Base-by-base conservation (phyloP, 306 rosid genomes). In the Gillenia trifoliata region DNA sequence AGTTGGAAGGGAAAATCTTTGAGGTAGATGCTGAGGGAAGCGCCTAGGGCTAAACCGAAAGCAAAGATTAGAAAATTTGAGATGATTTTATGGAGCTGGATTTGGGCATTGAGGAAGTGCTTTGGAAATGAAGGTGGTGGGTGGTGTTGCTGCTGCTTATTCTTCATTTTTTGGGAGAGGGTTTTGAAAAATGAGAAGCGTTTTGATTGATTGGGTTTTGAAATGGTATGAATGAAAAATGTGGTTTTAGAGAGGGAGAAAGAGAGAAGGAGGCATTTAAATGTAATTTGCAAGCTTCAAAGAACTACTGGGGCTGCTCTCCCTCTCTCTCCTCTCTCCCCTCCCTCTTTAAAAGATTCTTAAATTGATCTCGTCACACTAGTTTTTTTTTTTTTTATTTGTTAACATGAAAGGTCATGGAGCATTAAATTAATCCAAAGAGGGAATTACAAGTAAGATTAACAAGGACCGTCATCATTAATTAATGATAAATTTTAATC, bases 11-110 rank as follows among this genome's bases (percentile, higher is more conserved):
- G 72, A 64, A 81, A 78, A 6, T 77, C 82, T 41, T 65, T 66
- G 64, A 86, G 69, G 55, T 69, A 78, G 45, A 84, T 81, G 75
- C 85, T 80, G 38, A 90, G 78, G 0, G 86, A 79, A 77, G 87
- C 59, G 23, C 93, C 99, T 25, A 90, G 66, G 78, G 89, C 82
- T 52, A 94, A 67, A 45, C 89, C 97, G 61, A 79, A 81, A 19
- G 84, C 84, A 57, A 90, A 91, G 59, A 90, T 66, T 1, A 94
- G 64, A 47, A 82, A 28, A 63, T 73, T 62, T 11, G 69, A 64
- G 62, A 88, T 31, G 61, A 83, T 82, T 20, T 77, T 88, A 4
- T 85, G 75, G 57, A 89, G 69, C 31, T 81, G 84, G n/a, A 81
- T 49, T 62, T 81, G 86, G 64, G 77, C 41, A 64, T 50, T 80